Evolutionary conservation across 106 monocot genomes (phyloP), one percentile per base, ranked within the genome.

Genomic region (Dactylorhiza incarnata): DNA sequence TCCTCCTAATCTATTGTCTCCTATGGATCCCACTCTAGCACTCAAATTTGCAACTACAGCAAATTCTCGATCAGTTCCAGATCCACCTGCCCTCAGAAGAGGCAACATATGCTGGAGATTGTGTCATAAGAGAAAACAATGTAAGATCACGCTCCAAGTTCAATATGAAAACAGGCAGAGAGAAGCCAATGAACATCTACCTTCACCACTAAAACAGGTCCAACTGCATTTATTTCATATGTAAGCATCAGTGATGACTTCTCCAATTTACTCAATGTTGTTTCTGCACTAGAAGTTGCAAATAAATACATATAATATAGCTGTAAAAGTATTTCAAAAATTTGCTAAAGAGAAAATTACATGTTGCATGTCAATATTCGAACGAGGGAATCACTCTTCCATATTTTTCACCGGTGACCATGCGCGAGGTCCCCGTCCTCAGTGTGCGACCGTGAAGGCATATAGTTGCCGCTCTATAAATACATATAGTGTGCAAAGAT

Each of bases 21-120:
- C 93, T 63, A 97, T 91, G 0, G 96, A 97, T 65, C 96, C 84
- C 26, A 97, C 96, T 81, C 93, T 79, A 49, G 96, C 96, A 86
- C 93, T 97, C 74, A 97, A 26, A 81, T 89, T 97, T 80, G 96
- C 96, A 58, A 94, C 86, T 10, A 97, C 79, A 44, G 96, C 81
- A 75, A 91, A 78, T 48, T 79, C 79, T 75, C 86, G 85, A 70
- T 87, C 77, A 12, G 87, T 84, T 74, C 83, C 89, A 80, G 81
- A 81, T 48, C 82, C 78, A 20, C 93, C 93, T 10, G 12, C 81
- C 87, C 86, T 97, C 24, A 97, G 75, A 29, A 93, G 86, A 55
- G 96, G 93, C 93, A 89, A 97, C 93, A 93, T 91, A 67, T 97
- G 91, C 96, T 96, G 44, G 37, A 20, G 20, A 72, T 79, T 29